These are phyloP conservation scores for Rossbeevera mucosa DNA, from an alignment of 768 basidiomycete species.

Conservation along the genomic window DNA sequence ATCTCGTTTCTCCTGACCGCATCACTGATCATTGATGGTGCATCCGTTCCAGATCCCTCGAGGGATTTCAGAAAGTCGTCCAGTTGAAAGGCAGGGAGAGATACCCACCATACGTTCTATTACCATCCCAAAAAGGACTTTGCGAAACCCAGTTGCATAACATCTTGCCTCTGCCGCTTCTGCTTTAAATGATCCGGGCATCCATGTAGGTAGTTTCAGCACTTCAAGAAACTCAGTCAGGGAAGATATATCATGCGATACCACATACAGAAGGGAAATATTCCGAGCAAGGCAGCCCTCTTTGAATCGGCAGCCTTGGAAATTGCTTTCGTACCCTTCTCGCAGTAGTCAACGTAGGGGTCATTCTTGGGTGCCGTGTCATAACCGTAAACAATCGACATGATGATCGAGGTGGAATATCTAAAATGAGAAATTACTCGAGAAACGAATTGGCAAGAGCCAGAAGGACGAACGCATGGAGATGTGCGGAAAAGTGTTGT, in stretches of 20 bases:
- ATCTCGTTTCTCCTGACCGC: slow-evolving; percentile 18
- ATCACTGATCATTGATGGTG: slow-evolving; percentile 21
- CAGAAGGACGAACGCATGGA: slow-evolving; percentile 19
- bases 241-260: background rate
- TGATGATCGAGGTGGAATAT: slow-evolving; percentile 22
- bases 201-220: slow-evolving; percentile 22
- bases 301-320: slow-evolving; percentile 15
- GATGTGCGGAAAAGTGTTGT: slow-evolving; percentile 21
- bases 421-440: slow-evolving; percentile 12
- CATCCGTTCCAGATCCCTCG: slow-evolving; percentile 15
- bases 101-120: slow-evolving; percentile 19
- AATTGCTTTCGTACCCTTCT: slow-evolving; percentile 15
- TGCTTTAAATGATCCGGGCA: slow-evolving; percentile 22
- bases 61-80: background rate
- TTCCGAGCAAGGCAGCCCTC: slow-evolving; percentile 17
- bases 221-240: slow-evolving; percentile 13
- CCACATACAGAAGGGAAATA: slow-evolving; percentile 28
- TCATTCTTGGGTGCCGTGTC: slow-evolving; percentile 17
- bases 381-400: slow-evolving; percentile 28
- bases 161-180: slow-evolving; percentile 14
- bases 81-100: background rate
- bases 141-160: slow-evolving; percentile 17
- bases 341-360: slow-evolving; percentile 18
- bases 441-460: background rate
- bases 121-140: slow-evolving; percentile 21